Evolutionary conservation across 169 alveolate genomes (phyloP), one percentile per base, ranked within the genome.

Genomic region (Babesia gibsoni): DNA sequence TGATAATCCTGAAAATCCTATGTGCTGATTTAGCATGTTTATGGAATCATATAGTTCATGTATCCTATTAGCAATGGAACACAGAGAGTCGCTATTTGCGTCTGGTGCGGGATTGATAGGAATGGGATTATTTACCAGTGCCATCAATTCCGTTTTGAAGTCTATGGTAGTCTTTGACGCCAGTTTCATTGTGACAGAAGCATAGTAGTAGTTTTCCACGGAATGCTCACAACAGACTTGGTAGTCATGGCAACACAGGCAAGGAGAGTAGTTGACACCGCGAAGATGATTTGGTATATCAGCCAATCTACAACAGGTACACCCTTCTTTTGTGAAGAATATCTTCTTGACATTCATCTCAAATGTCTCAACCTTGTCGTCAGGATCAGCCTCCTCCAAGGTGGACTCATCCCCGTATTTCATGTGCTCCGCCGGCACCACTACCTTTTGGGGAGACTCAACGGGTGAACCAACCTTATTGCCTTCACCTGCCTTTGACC

Each of bases 221-320:
- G 84, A 45, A 64, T 74, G 84, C 46, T 64, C 79, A 29, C 84
- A 74, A 43, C 84, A 74, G 45, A 65, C 72, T 52, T 74, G 75
- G 30, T 74, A 74, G 52, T 74, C 79, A 54, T 74, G 77, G 66
- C 84, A 74, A 30, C 59, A 43, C 12, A 56, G 29, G 57, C 84
- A 74, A 22, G 53, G 42, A 29, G 45, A 45, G 57, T 58, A 72
- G 32, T 53, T 43, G 22, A 48, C 29, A 25, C 57, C 67, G 37
- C 67, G 42, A 42, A 72, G 43, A n/a, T 8, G 37, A 14, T 16
- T 9, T 18, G 83, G 83, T 4, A 72, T 46, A 25, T 72, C 59
- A 14, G 23, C 35, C 30, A 74, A 45, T 29, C 53, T 56, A 20
- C 63, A 54, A 56, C 84, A 74, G 14, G 64, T 74, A 36, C 84